Evolutionary conservation across 805 yeast species (phyloP).

Genomic region (Wickerhamomyces mucosus): DNA sequence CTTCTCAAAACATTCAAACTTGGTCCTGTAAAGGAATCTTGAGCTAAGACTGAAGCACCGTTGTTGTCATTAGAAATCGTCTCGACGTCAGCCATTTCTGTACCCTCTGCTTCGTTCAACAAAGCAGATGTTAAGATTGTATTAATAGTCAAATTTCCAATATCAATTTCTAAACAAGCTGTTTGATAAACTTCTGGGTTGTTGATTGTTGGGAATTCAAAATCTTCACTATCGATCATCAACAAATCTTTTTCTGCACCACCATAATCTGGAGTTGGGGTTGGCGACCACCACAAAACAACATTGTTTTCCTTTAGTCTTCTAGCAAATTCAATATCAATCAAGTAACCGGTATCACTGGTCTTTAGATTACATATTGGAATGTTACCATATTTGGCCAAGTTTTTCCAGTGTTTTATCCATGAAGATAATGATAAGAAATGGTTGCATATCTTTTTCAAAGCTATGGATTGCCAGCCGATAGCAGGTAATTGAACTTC

Average conservation of each 20-base stretch:
- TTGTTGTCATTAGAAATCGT: slow-evolving; percentile 22
- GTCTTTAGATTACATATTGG: slow-evolving; percentile 80
- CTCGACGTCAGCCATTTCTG: slow-evolving; percentile 51
- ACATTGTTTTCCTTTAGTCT: slow-evolving; percentile 52
- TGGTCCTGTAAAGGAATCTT: slow-evolving; percentile 72
- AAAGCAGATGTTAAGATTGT: slow-evolving; percentile 78
- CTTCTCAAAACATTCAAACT: slow-evolving; percentile 62
- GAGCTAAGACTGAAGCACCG: slow-evolving; percentile 41
- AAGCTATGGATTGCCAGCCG: slow-evolving; percentile 69
- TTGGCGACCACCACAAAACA: slow-evolving; percentile 90
- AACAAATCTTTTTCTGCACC: slow-evolving; percentile 60
- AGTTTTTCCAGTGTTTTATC: slow-evolving; percentile 52
- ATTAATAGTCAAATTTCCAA: slow-evolving; percentile 76
- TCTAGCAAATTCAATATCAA: slow-evolving; percentile 84
- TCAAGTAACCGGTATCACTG: slow-evolving; percentile 69
- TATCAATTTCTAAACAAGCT: slow-evolving; percentile 67
- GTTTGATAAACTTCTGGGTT: slow-evolving; percentile 72
- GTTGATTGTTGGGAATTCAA: slow-evolving; percentile 64
- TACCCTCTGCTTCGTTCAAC: slow-evolving; percentile 82
- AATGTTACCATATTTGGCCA: slow-evolving; percentile 66
- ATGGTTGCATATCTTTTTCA: slow-evolving; percentile 59
- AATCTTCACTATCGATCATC: slow-evolving; percentile 41
- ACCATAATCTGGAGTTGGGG: slow-evolving; percentile 75
- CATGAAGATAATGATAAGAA: slow-evolving; percentile 67
- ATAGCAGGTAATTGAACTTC: slow-evolving; percentile 60